A percentile compares a stretch with the other conserved stretches of the same genome.
phyloP scores from a whole-genome alignment of 2,329 filamentous ascomycete genomes.

The Fusarium dlaminii region DNA sequence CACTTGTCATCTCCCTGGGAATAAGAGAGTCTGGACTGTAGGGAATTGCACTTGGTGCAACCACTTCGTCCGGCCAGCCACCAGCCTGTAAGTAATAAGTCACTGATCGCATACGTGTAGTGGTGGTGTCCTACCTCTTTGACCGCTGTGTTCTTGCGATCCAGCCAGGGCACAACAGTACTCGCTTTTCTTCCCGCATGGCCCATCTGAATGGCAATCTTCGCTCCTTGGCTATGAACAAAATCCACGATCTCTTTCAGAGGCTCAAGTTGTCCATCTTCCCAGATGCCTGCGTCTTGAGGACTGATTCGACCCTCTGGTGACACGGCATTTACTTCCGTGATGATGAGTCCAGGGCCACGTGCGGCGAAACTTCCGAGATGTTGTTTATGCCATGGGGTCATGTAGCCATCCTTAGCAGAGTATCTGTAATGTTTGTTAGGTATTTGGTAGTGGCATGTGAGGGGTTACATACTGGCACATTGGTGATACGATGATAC shows the following conservation, averaged over 20 bases:
- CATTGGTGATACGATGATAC: constrained; percentile 58
- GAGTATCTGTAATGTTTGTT: constrained; percentile 38
- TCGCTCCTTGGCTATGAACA: constrained; percentile 66
- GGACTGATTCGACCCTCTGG: constrained; percentile 78
- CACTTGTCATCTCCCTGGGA: constrained; percentile 36
- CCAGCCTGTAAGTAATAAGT: constrained; percentile 18
- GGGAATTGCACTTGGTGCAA: constrained; percentile 34
- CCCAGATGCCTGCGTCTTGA: constrained; percentile 74
- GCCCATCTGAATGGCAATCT: constrained; percentile 73
- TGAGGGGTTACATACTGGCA: constrained; percentile 51
- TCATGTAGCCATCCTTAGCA: constrained; percentile 52
- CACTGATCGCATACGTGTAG: neutral
- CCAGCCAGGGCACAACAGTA: constrained; percentile 43
- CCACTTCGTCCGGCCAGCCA: constrained; percentile 41
- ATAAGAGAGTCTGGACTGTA: constrained; percentile 33
- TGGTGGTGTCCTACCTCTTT: constrained; percentile 24
- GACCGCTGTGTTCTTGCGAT: constrained; percentile 37
- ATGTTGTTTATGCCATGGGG: constrained; percentile 56
- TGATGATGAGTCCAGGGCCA: constrained; percentile 67
- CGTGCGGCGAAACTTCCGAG: constrained; percentile 50
- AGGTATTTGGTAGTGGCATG: neutral
- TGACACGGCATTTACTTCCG: constrained; percentile 75
- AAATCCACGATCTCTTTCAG: constrained; percentile 71
- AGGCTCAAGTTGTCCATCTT: constrained; percentile 73
- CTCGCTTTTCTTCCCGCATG: constrained; percentile 72